phyloP scores from a whole-genome alignment of 1,284 basidiomycete species.

The Lentinula novae-zelandiae region DNA sequence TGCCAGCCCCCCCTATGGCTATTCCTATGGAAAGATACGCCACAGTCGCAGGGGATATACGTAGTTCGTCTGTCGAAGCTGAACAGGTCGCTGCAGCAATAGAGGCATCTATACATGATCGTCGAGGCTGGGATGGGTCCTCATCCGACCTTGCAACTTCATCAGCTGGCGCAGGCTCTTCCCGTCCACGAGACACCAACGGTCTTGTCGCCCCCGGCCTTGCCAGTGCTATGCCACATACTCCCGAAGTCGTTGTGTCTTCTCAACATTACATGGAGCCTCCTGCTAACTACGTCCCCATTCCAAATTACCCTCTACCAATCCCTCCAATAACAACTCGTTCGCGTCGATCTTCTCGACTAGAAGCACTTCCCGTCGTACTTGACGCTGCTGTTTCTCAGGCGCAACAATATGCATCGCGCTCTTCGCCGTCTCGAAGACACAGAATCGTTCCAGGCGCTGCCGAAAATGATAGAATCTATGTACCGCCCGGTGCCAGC shows the following conservation, averaged over 20 bases:
- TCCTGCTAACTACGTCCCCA: background rate
- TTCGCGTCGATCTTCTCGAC: background rate
- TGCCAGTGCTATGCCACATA: too few species aligned
- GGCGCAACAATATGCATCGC: slow-evolving; percentile 5
- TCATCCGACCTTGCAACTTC: slow-evolving; percentile 7
- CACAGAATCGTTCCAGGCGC: slow-evolving; percentile 8
- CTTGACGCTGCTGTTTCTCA: slow-evolving; percentile 3
- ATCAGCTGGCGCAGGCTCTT: slow-evolving; percentile 7
- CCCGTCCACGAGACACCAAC: background rate
- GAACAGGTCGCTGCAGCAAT: slow-evolving; percentile 4
- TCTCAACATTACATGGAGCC: background rate
- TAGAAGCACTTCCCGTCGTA: slow-evolving; percentile 2
- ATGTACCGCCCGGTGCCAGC: background rate
- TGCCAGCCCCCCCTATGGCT: slow-evolving; percentile 4
- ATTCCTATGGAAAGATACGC: slow-evolving; percentile 3
- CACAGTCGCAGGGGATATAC: background rate
- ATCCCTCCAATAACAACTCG: background rate
- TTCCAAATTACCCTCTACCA: background rate
- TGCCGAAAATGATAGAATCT: background rate
- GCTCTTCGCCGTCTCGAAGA: slow-evolving; percentile 6
- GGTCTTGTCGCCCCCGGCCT: background rate
- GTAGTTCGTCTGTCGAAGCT: background rate
- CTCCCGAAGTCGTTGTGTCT: background rate
- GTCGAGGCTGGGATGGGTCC: background rate
- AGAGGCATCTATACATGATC: slow-evolving; percentile 3